These are phyloP conservation scores for Acarospora socialis DNA, from an alignment of 2,329 filamentous ascomycete genomes.

Conservation along the genomic window DNA sequence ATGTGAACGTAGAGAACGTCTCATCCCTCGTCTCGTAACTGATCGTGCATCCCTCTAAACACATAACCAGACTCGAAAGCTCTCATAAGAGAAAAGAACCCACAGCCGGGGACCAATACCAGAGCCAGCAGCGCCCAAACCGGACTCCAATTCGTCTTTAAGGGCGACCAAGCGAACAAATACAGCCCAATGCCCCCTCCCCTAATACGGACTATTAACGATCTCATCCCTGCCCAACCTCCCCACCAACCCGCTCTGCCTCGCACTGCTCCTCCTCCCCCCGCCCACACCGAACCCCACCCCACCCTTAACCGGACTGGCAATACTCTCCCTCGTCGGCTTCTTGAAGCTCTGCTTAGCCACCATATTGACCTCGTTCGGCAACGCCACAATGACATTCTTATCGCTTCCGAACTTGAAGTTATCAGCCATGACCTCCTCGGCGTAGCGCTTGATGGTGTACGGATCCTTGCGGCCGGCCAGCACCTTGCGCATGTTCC, in stretches of 20 bases:
- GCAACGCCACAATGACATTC: conserved; percentile 92
- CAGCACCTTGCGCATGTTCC: conserved; percentile 84
- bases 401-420: conserved; percentile 96
- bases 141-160: too few species aligned
- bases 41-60: too few species aligned
- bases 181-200: conserved; percentile 31
- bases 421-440: conserved; percentile 95
- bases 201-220: conserved; percentile 56
- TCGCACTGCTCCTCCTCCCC: conserved; percentile 31
- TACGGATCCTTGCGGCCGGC: conserved; percentile 74
- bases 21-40: too few species aligned
- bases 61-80: too few species aligned
- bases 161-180: too few species aligned
- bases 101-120: too few species aligned
- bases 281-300: too few species aligned
- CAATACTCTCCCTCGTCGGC: conserved; percentile 88
- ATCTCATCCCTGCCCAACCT: conserved; percentile 63
- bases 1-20: too few species aligned
- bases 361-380: conserved; percentile 98
- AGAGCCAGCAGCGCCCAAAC: too few species aligned
- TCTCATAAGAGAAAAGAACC: too few species aligned
- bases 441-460: conserved; percentile 88
- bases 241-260: conserved; percentile 42
- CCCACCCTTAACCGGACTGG: conserved; percentile 39
- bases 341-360: conserved; percentile 70